Base-by-base conservation (phyloP, 2,329 filamentous ascomycete species). In the Sporothrix humicola region DNA sequence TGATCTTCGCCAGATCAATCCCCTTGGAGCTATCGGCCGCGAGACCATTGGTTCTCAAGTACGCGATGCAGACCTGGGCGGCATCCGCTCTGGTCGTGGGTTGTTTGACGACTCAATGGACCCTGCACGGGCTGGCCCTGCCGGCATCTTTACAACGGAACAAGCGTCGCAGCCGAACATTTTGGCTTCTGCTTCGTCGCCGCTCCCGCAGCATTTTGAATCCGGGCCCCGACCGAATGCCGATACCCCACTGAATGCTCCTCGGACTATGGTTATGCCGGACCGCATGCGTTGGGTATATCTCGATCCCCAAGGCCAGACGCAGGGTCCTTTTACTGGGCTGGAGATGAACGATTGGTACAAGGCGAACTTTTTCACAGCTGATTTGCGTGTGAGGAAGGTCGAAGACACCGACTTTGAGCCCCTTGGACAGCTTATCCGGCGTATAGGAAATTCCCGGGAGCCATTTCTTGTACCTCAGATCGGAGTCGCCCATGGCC, bases 271-370 rank as follows among this genome's bases (percentile, higher is more conserved):
- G 95, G 95, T 99, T 5, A 98, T 99, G 96, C 96, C 96, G 1
- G 96, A 99, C 81, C 89, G 97, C 15, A 99, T 99, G 94, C 89
- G 95, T 78, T 99, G 96, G 96, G 95, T 98, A 20, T 99, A 99
- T 80, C 91, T 97, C 71, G 96, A 99, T 80, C 96, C 96, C 5
- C 93, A 97, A 80, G 94, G 94, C 26, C 92, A 93, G 75, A 91
- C 94, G 6, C 96, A 99, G 80, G 96, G 96, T 0, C 96, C 96
- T 0, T 99, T 96, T 83, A 98, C 94, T 54, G 96, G 96, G 0
- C 85, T 99, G 69, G 96, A 99, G 82, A 99, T 99, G 96, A 97
- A 99, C 78, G 97, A 99, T 79, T 99, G 96, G 96, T 99, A 98
- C 84, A 98, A 98, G 81, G 95, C 95, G 52, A 95, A 95, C 63